Evolutionary conservation across 2,329 filamentous ascomycete genomes (phyloP).

Genomic region (Aureobasidium lini): DNA sequence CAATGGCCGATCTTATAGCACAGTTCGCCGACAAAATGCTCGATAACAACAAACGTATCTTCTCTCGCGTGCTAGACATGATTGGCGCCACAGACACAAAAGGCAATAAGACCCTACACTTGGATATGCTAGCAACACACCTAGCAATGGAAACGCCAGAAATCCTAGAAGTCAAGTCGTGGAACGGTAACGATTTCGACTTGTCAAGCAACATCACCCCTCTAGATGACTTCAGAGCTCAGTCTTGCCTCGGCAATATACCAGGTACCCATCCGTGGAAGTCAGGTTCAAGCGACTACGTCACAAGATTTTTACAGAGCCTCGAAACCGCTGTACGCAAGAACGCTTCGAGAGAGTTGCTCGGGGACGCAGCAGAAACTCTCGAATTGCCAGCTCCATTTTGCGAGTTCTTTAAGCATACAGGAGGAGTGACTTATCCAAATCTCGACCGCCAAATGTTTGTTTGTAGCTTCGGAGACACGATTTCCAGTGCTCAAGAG

Average conservation of each 20-base stretch:
- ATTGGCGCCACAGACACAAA: not conserved
- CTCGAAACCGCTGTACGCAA: not conserved
- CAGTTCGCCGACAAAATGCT: not conserved
- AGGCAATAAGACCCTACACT: not conserved
- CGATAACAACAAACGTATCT: not conserved
- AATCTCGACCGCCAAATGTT: not conserved
- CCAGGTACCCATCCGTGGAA: not conserved
- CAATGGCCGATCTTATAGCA: not conserved
- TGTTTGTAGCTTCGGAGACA: not conserved
- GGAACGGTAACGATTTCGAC: not conserved
- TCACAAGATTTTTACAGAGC: not conserved
- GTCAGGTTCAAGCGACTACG: not conserved
- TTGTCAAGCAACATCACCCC: not conserved
- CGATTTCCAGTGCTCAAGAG: too few relatives aligned
- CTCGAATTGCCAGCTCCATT: not conserved
- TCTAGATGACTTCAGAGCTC: not conserved
- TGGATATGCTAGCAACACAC: not conserved
- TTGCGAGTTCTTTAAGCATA: not conserved
- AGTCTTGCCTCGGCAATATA: not conserved
- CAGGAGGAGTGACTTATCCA: not conserved
- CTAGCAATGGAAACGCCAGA: not conserved
- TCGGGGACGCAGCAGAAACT: not conserved
- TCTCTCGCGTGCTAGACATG: not conserved
- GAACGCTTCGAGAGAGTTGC: not conserved
- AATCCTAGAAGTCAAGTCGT: not conserved